Evolutionary conservation across 2,329 filamentous ascomycete species (phyloP), one percentile per base, ranked within the genome.

Genomic region (Alternaria metachromatica): DNA sequence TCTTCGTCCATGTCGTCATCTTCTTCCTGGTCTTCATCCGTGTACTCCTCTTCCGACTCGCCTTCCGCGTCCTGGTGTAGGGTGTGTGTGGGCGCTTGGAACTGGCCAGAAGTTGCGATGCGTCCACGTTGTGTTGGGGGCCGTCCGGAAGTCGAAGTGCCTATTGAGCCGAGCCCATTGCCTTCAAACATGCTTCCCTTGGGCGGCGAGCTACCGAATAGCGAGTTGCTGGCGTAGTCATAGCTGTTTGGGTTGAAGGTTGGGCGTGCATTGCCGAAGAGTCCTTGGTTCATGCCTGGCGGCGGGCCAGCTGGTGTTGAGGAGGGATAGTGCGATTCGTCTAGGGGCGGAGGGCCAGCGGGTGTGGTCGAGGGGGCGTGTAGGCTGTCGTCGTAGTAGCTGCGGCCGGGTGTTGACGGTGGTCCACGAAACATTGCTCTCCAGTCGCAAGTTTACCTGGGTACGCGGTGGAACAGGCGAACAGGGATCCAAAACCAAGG

Each of bases 251-350:
- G 69, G 45, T 66, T 54, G 57, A 75, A 70, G 49, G 65, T 71
- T n/a, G 84, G 76, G 64, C 83, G 82, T 15, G 87, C 86, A 75
- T 82, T 85, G 55, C 84, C 84, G 67, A 87, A 85, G 20, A 85
- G 70, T 46, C 82, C 82, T 25, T 62, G 68, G 65, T 56, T 69
- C 58, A 69, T 64, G 7, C 84, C 83, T 26, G 86, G 84, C 50
- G 86, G 86, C 20, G 82, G 82, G 4, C 84, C 87, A 60, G 83
- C 82, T 30, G 87, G 87, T 21, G 87, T 88, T 58, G 87, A 87
- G n/a, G 86, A 88, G 48, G 73, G 65, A 77, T 78, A 62, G 81
- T 82, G 65, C 21, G 69, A 69, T 11, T 64, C 54, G 48, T 85
- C 85, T 15, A 13, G 49, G 25, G 86, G 86, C 2, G 87, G 87